Conservation (phyloP, 495 filamentous ascomycete genomes). For the Aspergillus affinis region DNA sequence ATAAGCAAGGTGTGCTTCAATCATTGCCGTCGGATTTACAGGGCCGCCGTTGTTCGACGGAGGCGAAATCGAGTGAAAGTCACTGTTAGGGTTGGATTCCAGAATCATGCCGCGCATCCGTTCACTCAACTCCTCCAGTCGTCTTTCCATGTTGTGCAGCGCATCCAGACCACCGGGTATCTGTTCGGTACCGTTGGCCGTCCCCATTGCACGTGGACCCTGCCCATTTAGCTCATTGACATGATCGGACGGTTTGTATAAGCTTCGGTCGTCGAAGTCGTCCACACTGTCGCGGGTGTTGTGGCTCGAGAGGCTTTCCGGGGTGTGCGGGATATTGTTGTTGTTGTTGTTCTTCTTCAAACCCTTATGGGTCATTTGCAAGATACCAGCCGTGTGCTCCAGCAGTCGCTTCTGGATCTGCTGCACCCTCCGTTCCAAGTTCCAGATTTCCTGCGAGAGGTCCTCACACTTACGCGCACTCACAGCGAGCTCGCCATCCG, state of each 20-base stretch:
- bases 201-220: conserved; percentile 18
- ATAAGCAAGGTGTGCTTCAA: conserved; percentile 52
- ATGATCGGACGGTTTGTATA: conserved; percentile 72
- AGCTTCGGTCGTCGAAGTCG: conserved; percentile 76
- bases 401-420: conserved; percentile 70
- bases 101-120: conserved; percentile 67
- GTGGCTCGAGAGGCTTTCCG: conserved; percentile 65
- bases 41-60: conserved; percentile 20
- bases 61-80: conserved; percentile 35
- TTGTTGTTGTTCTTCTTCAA: conserved; percentile 49
- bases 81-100: conserved; percentile 52
- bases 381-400: conserved; percentile 88
- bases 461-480: conserved; percentile 84
- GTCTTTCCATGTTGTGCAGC: conserved; percentile 61
- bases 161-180: conserved; percentile 28
- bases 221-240: conserved; percentile 53
- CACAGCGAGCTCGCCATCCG: conserved; percentile 71
- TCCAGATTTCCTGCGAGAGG: conserved; percentile 74
- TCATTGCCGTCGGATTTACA: conserved; percentile 26
- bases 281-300: conserved; percentile 44
- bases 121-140: conserved; percentile 70
- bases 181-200: conserved; percentile 18
- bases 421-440: conserved; percentile 68
- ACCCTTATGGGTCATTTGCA: conserved; percentile 82
- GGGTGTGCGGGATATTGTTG: conserved; percentile 57